Percentiles rank a stretch among this genome's conserved stretches.
Evolutionary conservation across 202 grass and related monocot genomes (phyloP).

Genomic region (Miscanthus sacchariflorus): DNA sequence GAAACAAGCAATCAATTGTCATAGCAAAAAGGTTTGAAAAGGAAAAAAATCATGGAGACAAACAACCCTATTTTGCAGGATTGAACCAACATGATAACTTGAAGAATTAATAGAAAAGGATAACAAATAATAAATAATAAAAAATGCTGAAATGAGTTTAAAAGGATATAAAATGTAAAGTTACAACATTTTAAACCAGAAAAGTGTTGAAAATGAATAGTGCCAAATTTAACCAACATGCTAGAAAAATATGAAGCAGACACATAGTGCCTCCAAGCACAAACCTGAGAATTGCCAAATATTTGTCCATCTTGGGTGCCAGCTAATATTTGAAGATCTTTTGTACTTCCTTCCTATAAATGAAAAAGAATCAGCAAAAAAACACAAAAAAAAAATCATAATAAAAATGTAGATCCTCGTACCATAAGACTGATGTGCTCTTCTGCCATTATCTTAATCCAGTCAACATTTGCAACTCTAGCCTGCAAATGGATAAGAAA

Average conservation of each 20-base stretch:
- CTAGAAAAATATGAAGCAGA: background rate
- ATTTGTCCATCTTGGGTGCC: constrained; percentile 83
- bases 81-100: constrained; percentile 6
- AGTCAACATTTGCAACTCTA: constrained; percentile 92
- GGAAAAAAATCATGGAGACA: constrained; percentile 8
- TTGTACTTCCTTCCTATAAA: constrained; percentile 82
- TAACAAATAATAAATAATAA: background rate
- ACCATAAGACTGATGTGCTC: constrained; percentile 96
- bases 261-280: constrained; percentile 26
- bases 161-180: background rate
- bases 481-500: constrained; percentile 55
- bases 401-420: constrained; percentile 44
- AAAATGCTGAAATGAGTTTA: background rate
- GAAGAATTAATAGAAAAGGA: constrained; percentile 22
- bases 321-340: constrained; percentile 82
- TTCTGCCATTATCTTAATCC: constrained; percentile 86
- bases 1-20: constrained; percentile 13
- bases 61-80: background rate
- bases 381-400: background rate
- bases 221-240: constrained; percentile 26
- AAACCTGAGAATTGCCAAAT: constrained; percentile 90
- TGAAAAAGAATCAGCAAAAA: constrained; percentile 32
- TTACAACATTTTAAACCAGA: constrained; percentile 29
- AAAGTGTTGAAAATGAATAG: constrained; percentile 30
- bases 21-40: constrained; percentile 13